Evolutionary conservation across 129 eudicot genomes (phyloP), one percentile per base, ranked within the genome.

Genomic region (Deinandra increscens): DNA sequence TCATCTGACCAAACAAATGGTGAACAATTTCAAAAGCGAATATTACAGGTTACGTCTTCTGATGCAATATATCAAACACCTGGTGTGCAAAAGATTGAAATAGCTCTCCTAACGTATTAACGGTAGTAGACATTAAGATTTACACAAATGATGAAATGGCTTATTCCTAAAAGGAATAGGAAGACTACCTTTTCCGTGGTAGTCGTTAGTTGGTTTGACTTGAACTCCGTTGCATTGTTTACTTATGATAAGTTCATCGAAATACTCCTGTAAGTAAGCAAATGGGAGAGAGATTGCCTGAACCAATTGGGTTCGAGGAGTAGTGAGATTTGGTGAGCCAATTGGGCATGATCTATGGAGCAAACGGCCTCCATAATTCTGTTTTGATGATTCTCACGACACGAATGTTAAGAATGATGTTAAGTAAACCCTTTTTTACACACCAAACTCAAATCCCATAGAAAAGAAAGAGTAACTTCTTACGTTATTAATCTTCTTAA

Each of bases 151-250:
- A 41, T 4, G 5, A 17, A 7, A 33, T 4, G 17, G 18, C 19
- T 77, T 69, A 23, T 39, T 49, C 20, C 41, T 45, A 48, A 48
- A 60, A 17, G 37, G 18, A 46, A 17, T 42, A 51, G 18, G 17
- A 23, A 31, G 72, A 69, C 3, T 48, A 87, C 97, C 97, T 70
- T 90, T 90, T 65, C 91, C 97, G 15, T 74, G n/a, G n/a, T n/a
- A 68, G 44, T 71, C 81, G n/a, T 79, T 82, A 41, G 80, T 68
- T 9, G 75, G 75, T 46, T 85, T 87, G 41, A 90, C 86, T 72
- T 74, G 85, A 48, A 90, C 69, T 41, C 85, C 88, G 26, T 9
- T 15, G 61, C 74, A 79, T 37, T 83, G 70, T 71, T 83, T 87
- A 51, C 20, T 74, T 18, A 78, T 60, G 48, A 87, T 37, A 58